Base-by-base conservation (phyloP, 768 basidiomycete species). In the Calocybe cyanea region DNA sequence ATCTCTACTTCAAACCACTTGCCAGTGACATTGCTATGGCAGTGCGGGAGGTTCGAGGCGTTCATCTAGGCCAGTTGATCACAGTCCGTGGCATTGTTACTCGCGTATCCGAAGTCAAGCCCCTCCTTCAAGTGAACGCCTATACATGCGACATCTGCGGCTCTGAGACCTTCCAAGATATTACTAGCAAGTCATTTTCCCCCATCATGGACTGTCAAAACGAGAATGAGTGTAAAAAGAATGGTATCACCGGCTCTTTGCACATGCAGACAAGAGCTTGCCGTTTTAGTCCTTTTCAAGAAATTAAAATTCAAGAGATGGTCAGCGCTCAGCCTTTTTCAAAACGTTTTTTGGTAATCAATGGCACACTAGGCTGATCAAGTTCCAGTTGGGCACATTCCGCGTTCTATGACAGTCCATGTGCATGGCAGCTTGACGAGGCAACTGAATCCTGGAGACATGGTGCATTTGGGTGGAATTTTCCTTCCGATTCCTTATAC, bases 231-330 rank as follows among this genome's bases (percentile, higher is more conserved):
- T 99, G 96, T 66, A 77, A 79, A 63, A 85, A 82, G 67, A 93
- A 99, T 58, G 77, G 81, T 10, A 82, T 92, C 41, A 83, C 73
- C n/a, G 94, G 94, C 8, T 86, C 90, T 17, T 69, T 99, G 43
- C 92, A 96, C 60, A 97, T 98, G 95, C 96, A 98, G 67, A 99
- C 96, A 4, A 80, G 96, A 36, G 96, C 96, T 17, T 92, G 91
- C 66, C 82, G 94, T 43, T 99, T 99, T 65, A 89, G 85, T 57
- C 94, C 96, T 0, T 99, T 98, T 75, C 96, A 99, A 62, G 96
- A 99, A 66, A 81, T 96, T 50, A 95, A 95, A 66, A 94, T 99
- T 45, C 96, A 99, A 63, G 96, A 99, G 66, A 95, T 99, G 94
- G 93, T 89, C 47, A 51, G 73, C 56, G 1, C 7, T 34, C 10